Conservation (phyloP, 2,329 filamentous ascomycete species). For the Trichoderma brevicompactum region DNA sequence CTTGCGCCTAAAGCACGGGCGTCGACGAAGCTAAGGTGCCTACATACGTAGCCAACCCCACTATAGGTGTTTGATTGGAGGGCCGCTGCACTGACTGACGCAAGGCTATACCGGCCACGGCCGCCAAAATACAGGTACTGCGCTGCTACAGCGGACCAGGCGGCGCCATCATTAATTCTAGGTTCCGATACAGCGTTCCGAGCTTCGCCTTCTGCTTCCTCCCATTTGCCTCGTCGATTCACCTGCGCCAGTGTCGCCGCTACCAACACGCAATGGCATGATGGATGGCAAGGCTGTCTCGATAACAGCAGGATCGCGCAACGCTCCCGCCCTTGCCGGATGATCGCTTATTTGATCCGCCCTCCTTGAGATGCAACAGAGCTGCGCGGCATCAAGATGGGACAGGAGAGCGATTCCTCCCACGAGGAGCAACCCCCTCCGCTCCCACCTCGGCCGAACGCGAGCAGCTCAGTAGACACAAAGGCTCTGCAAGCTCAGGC, state of each 20-base stretch:
- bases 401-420: slow-evolving; percentile 36
- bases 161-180: slow-evolving; percentile 6
- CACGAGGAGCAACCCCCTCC: slow-evolving; percentile 57
- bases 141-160: neutral
- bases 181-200: neutral
- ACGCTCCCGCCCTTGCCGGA: slow-evolving; percentile 1
- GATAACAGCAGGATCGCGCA: slow-evolving; percentile 14
- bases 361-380: slow-evolving; percentile 39
- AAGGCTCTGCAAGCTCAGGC: slow-evolving; percentile 63
- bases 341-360: slow-evolving; percentile 1
- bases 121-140: slow-evolving; percentile 2
- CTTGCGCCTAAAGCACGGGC: slow-evolving; percentile 7
- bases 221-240: slow-evolving; percentile 5
- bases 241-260: slow-evolving; percentile 14
- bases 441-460: slow-evolving; percentile 57
- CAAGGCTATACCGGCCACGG: slow-evolving; percentile 21
- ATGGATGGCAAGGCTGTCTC: slow-evolving; percentile 22
- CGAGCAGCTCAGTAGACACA: slow-evolving; percentile 44
- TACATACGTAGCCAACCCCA: slow-evolving; percentile 19
- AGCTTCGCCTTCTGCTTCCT: neutral
- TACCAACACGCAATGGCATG: slow-evolving; percentile 26
- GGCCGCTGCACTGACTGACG: neutral
- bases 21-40: neutral
- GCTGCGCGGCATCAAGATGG: slow-evolving; percentile 36
- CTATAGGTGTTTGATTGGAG: slow-evolving; percentile 25